Base-by-base conservation (phyloP, 2,329 filamentous ascomycete species). In the Parasarocladium wereldwijsianum region DNA sequence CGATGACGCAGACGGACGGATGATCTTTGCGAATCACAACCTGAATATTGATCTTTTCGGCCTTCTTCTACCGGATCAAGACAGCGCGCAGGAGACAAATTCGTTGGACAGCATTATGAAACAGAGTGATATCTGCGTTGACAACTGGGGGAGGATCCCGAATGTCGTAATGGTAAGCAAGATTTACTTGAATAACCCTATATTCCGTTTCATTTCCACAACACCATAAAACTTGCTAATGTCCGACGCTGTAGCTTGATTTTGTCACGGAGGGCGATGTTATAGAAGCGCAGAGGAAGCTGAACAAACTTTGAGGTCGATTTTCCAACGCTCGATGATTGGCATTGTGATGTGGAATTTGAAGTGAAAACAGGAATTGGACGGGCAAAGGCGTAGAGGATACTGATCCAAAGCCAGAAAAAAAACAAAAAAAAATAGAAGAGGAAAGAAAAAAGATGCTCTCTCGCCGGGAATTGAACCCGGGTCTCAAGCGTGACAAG, bases 1-100 rank as follows among this genome's bases (percentile, higher is more conserved):
- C 2, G 51, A 46, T 13, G 44, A 47, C 11, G 32, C 33, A 3
- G 22, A 35, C 4, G 17, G 51, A 32, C 32, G 44, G 26, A 36
- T 45, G 26, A 32, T 51, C 4, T 26, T 44, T 17, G 46, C 40
- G 14, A 38, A 41, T 20, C 35, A 37, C 24, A 37, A 37, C 24
- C 38, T 40, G 26, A 38, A 39, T 25, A 24, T 25, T 13, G 32
- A 34, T 16, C 6, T 41, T 5, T 36, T 45, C 2, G 49, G 45
- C n/a, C 42, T 60, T 22, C 40, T 52, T 23, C 43, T 62, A 16
- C 53, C 53, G 1, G 42, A 51, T 17, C 45, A 46, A 23, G 12
- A 36, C 15, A 39, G 42, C 8, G 47, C 52, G 7, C 29, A 36
- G 13, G 34, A 37, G 11, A 56, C 52, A n/a, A 57, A 57, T 34